Evolutionary conservation across 495 filamentous ascomycete genomes (phyloP).

Genomic region (Acidomyces sp.): DNA sequence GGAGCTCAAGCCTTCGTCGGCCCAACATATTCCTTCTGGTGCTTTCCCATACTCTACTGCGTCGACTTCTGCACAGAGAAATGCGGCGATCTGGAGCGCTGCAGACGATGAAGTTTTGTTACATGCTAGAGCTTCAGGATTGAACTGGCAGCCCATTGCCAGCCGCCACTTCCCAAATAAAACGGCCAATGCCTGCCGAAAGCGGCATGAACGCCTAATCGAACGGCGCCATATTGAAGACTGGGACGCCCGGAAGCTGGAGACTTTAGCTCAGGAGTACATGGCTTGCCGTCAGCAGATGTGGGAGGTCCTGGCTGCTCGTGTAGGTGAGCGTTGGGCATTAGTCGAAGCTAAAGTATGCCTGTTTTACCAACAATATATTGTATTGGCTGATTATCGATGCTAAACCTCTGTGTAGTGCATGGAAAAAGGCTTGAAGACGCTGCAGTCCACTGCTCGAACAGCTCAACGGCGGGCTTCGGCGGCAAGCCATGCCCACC

Average conservation of each 20-base stretch:
- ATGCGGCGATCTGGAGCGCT: slow-evolving; percentile 40
- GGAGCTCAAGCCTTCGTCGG: slow-evolving; percentile 11
- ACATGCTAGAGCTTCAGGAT: slow-evolving; percentile 45
- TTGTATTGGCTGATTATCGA: background rate
- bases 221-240: slow-evolving; percentile 47
- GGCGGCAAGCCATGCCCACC: slow-evolving; percentile 2
- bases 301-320: slow-evolving; percentile 50
- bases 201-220: slow-evolving; percentile 62
- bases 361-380: slow-evolving; percentile 3
- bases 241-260: slow-evolving; percentile 55
- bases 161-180: slow-evolving; percentile 55
- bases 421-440: slow-evolving; percentile 42
- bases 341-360: slow-evolving; percentile 57
- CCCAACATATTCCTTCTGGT: background rate
- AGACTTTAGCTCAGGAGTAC: slow-evolving; percentile 53
- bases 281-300: slow-evolving; percentile 56
- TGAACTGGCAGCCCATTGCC: slow-evolving; percentile 63
- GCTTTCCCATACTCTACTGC: slow-evolving; percentile 11
- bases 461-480: slow-evolving; percentile 18
- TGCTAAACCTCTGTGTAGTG: slow-evolving; percentile 27
- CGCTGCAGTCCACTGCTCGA: slow-evolving; percentile 32
- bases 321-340: slow-evolving; percentile 55
- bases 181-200: slow-evolving; percentile 66
- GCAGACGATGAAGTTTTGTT: slow-evolving; percentile 53
- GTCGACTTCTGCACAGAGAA: slow-evolving; percentile 5